Percentiles rank a stretch among this genome's conserved stretches.
phyloP scores from a whole-genome alignment of 2,329 filamentous ascomycete species.

The Bipolaris bicolor region DNA sequence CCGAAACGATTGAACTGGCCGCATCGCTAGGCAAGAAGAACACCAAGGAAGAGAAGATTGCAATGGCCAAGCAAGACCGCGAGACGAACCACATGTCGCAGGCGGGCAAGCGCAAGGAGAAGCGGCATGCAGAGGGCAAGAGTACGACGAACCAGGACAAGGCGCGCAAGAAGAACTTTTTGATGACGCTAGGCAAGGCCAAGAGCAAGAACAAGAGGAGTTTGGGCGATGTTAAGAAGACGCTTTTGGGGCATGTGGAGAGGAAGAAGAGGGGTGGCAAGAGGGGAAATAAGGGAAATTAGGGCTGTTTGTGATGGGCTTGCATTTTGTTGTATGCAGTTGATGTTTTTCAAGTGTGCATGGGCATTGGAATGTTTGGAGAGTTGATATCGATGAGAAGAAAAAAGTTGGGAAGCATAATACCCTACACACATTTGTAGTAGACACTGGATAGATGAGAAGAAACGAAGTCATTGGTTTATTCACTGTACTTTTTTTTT shows the following conservation, averaged over 20 bases:
- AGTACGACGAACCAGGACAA: slow-evolving; percentile 98
- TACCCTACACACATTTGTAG: too few species aligned
- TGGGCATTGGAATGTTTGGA: too few species aligned
- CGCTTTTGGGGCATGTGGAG: slow-evolving; percentile 80
- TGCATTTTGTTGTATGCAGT: background rate
- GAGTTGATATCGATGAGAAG: too few species aligned
- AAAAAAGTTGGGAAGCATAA: too few species aligned
- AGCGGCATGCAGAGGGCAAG: slow-evolving; percentile 89
- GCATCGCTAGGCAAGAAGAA: slow-evolving; percentile 77
- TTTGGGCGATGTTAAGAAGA: slow-evolving; percentile 81
- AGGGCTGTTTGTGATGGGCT: background rate
- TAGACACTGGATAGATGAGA: too few species aligned
- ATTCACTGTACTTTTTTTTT: too few species aligned
- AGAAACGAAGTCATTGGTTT: too few species aligned
- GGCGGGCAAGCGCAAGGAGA: slow-evolving; percentile 80
- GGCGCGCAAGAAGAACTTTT: slow-evolving; percentile 94
- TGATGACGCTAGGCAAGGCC: slow-evolving; percentile 97
- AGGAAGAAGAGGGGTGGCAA: slow-evolving; percentile 83
- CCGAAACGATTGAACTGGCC: slow-evolving; percentile 88
- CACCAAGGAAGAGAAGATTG: slow-evolving; percentile 88
- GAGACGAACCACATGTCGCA: slow-evolving; percentile 85
- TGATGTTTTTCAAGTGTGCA: background rate
- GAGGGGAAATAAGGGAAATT: slow-evolving; percentile 67
- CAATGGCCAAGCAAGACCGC: slow-evolving; percentile 81
- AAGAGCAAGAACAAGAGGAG: slow-evolving; percentile 95